These are phyloP conservation scores for Trichocomaceae sp. DNA, from an alignment of 2,329 filamentous ascomycete genomes.

Conservation along the genomic window DNA sequence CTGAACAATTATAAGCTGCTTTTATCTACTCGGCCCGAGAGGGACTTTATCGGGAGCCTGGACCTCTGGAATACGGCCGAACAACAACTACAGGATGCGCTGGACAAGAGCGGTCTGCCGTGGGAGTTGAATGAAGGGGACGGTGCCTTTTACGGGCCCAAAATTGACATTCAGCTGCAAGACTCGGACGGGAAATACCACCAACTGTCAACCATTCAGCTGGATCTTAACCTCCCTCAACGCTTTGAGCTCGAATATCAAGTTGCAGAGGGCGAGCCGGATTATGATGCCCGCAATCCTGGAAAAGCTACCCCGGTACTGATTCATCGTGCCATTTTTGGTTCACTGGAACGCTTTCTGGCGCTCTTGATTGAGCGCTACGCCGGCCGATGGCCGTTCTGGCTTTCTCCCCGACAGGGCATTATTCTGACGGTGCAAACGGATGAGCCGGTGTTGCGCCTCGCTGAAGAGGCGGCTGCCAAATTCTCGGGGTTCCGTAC, in stretches of 20 bases:
- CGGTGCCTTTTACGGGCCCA: constrained; percentile 85
- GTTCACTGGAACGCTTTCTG: constrained; percentile 77
- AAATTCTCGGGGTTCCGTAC: constrained; percentile 40
- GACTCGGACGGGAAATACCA: constrained; percentile 80
- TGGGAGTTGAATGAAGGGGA: constrained; percentile 76
- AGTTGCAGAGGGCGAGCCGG: constrained; percentile 39
- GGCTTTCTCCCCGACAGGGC: constrained; percentile 75
- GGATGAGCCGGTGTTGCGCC: constrained; percentile 40
- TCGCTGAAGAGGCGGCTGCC: constrained; percentile 45
- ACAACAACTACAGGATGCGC: constrained; percentile 55
- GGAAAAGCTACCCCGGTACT: constrained; percentile 67
- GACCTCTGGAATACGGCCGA: constrained; percentile 67
- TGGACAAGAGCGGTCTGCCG: constrained; percentile 57
- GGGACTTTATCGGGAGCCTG: constrained; percentile 68
- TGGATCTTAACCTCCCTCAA: constrained; percentile 83
- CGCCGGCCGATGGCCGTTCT: constrained; percentile 75
- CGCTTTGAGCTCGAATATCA: constrained; percentile 72
- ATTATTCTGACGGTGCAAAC: constrained; percentile 66
- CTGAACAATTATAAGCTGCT: constrained; percentile 68
- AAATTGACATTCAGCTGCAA: constrained; percentile 78
- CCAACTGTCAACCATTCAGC: constrained; percentile 80
- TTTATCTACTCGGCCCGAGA: constrained; percentile 69
- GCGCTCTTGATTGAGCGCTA: constrained; percentile 80
- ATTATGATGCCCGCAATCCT: constrained; percentile 37
- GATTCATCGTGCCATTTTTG: constrained; percentile 77